These are phyloP conservation scores for Anthostomella pinea DNA, from an alignment of 2,329 filamentous ascomycete genomes.

Conservation along the genomic window DNA sequence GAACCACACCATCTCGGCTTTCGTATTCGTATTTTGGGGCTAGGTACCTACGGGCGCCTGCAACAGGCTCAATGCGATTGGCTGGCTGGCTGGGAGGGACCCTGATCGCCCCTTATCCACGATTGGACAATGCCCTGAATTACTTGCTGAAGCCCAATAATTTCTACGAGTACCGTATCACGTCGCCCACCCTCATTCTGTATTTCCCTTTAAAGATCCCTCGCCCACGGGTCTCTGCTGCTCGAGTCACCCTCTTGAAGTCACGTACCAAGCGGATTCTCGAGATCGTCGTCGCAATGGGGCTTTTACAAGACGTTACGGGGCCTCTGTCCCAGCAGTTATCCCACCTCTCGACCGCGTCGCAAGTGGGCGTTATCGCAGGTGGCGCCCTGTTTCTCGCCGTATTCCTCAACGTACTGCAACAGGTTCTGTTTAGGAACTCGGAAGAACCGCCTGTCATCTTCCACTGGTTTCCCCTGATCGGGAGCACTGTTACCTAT, in stretches of 20 bases:
- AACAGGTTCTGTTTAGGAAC: slow-evolving; percentile 78
- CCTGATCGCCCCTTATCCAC: slow-evolving; percentile 6
- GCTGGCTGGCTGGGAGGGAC: neutral
- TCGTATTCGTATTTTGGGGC: slow-evolving; percentile 17
- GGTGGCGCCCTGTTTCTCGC: slow-evolving; percentile 47
- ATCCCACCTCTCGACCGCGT: slow-evolving; percentile 43
- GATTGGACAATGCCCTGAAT: slow-evolving; percentile 15
- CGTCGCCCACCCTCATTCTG: slow-evolving; percentile 1
- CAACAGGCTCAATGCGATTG: slow-evolving; percentile 13
- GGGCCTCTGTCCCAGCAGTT: slow-evolving; percentile 51
- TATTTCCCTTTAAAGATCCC: slow-evolving; percentile 13
- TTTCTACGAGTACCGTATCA: neutral
- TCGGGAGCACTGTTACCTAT: slow-evolving; percentile 90
- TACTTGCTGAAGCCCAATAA: neutral
- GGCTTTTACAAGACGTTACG: slow-evolving; percentile 51
- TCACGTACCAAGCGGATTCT: neutral
- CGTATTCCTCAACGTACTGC: slow-evolving; percentile 74
- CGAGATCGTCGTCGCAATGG: slow-evolving; percentile 41
- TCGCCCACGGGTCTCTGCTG: no score
- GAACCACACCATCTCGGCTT: slow-evolving; percentile 6
- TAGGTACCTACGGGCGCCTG: slow-evolving; percentile 3
- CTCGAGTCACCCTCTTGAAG: no score
- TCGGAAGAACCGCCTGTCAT: slow-evolving; percentile 77
- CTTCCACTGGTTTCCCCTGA: slow-evolving; percentile 77
- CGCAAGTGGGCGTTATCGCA: slow-evolving; percentile 47